These are phyloP conservation scores for Apiospora aurea DNA, from an alignment of 2,329 filamentous ascomycete genomes.

Conservation along the genomic window DNA sequence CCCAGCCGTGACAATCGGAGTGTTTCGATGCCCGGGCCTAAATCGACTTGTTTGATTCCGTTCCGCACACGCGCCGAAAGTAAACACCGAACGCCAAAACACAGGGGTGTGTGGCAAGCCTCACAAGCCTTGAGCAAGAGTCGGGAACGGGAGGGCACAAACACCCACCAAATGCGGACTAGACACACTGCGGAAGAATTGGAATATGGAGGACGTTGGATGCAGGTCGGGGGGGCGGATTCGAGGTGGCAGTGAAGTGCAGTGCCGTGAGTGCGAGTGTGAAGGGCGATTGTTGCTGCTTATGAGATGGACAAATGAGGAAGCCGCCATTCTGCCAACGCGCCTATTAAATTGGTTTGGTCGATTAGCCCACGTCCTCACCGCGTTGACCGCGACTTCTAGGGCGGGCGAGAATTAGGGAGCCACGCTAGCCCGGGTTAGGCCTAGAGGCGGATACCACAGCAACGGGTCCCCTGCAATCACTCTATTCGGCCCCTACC, in stretches of 20 bases:
- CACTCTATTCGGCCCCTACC: neutral
- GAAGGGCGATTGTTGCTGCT: neutral
- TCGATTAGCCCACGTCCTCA: neutral
- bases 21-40: neutral
- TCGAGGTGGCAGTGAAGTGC: neutral
- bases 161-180: neutral
- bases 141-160: neutral
- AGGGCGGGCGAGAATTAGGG: neutral
- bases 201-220: constrained; percentile 2
- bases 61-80: constrained; percentile 9
- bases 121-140: neutral
- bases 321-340: neutral
- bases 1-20: neutral
- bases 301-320: constrained; percentile 14
- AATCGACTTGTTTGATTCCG: neutral
- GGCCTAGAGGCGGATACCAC: constrained; percentile 23
- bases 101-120: neutral
- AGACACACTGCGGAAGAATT: neutral
- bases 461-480: constrained; percentile 15
- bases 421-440: neutral
- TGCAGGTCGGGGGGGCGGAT: neutral
- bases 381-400: constrained; percentile 24
- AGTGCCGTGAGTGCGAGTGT: no score
- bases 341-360: neutral
- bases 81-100: constrained; percentile 16